A percentile compares a stretch with the other conserved stretches of the same genome.
Conservation (phyloP, 352 stramenopile genomes). For the Pythium folliculosum region DNA sequence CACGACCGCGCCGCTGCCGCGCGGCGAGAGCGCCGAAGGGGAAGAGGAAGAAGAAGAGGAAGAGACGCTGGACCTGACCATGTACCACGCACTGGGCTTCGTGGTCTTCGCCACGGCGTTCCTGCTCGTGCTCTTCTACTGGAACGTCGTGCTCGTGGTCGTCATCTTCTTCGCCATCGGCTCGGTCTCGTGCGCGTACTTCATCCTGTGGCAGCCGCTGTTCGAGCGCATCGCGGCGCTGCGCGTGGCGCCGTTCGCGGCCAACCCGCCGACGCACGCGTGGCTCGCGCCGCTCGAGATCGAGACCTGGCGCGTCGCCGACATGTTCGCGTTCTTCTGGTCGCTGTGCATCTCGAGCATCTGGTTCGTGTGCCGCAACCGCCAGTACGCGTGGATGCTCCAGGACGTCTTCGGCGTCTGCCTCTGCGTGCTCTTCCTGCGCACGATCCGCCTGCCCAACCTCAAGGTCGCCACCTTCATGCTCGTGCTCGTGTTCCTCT, state of each 20-base stretch:
- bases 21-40: conserved; percentile 36
- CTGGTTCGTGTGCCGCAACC: conserved; percentile 78
- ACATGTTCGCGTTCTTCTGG: conserved; percentile 81
- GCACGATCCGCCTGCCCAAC: conserved; percentile 90
- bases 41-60: conserved; percentile 63
- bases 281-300: conserved; percentile 44
- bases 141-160: conserved; percentile 79
- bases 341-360: conserved; percentile 47
- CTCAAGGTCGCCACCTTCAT: conserved; percentile 92
- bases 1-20: conserved; percentile 36
- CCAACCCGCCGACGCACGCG: conserved; percentile 21
- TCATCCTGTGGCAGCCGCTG: conserved; percentile 62
- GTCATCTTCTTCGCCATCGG: conserved; percentile 67
- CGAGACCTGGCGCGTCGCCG: conserved; percentile 80
- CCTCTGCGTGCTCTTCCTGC: conserved; percentile 93
- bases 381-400: conserved; percentile 88
- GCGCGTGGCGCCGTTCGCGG: conserved; percentile 35
- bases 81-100: conserved; percentile 89
- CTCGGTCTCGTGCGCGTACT: conserved; percentile 53
- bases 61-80: conserved; percentile 86
- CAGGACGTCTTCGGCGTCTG: conserved; percentile 94
- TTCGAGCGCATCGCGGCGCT: conserved; percentile 46
- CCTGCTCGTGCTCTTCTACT: conserved; percentile 92
- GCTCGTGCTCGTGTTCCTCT: conserved; percentile 93
- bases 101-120: conserved; percentile 89